Conservation (phyloP, 345 rosid genomes). For the Anastatica hierochuntica region DNA sequence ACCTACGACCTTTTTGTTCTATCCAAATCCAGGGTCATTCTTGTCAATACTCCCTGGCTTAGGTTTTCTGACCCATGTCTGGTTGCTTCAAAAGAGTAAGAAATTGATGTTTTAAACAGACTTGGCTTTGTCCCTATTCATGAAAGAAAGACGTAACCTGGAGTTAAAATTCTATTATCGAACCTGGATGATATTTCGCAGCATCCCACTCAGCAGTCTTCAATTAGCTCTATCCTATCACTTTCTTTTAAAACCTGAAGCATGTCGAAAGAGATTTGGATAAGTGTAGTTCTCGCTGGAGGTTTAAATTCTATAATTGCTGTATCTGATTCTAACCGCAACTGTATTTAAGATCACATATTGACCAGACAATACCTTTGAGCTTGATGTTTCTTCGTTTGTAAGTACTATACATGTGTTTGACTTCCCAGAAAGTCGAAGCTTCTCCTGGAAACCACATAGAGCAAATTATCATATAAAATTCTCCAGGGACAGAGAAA, state of each 20-base stretch:
- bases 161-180: too few relatives aligned
- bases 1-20: too few relatives aligned
- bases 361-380: slow-evolving; percentile 30
- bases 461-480: background rate
- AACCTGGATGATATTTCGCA: slow-evolving; percentile 4
- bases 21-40: too few relatives aligned
- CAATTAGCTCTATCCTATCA: slow-evolving; percentile 1
- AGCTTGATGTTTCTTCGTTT: slow-evolving; percentile 31
- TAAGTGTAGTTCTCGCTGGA: too few relatives aligned
- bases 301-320: background rate
- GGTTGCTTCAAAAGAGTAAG: too few relatives aligned
- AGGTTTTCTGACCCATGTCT: too few relatives aligned
- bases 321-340: background rate
- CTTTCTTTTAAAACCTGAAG: slow-evolving; percentile 22
- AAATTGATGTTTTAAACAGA: too few relatives aligned
- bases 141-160: too few relatives aligned
- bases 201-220: slow-evolving; percentile 9
- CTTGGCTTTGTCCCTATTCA: too few relatives aligned
- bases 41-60: too few relatives aligned
- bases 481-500: background rate
- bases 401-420: slow-evolving; percentile 39
- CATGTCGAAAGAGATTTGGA: background rate
- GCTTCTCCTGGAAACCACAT: slow-evolving; percentile 51
- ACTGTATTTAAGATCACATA: background rate
- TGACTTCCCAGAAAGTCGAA: slow-evolving; percentile 42